Percentiles rank a stretch among this genome's conserved stretches.
phyloP scores from a whole-genome alignment of 441 rosid genomes.

The Jatropha podagrica region DNA sequence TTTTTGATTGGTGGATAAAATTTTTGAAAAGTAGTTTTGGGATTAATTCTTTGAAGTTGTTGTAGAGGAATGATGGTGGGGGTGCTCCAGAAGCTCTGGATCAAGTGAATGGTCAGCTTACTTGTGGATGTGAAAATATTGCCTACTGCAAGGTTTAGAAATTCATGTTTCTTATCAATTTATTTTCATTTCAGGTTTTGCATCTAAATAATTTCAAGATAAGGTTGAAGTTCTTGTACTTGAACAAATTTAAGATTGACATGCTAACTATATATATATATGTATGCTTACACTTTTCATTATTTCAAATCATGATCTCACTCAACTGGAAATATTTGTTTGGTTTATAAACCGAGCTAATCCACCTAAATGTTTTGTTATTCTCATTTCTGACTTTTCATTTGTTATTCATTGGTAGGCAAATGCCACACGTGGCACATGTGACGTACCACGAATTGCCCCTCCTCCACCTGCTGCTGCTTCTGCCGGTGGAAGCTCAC shows the following conservation, averaged over 20 bases:
- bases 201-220: background rate
- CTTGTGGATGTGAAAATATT: constrained; percentile 78
- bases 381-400: background rate
- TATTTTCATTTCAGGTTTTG: background rate
- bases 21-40: background rate
- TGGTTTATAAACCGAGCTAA: background rate
- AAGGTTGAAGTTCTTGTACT: background rate
- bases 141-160: constrained; percentile 64
- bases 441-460: constrained; percentile 60
- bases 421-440: constrained; percentile 70
- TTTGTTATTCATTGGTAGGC: constrained; percentile 41
- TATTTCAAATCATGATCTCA: background rate
- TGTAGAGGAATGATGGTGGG: constrained; percentile 77
- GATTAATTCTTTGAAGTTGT: background rate
- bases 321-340: background rate
- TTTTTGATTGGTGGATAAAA: background rate
- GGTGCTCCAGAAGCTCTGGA: constrained; percentile 86
- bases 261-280: background rate
- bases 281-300: background rate
- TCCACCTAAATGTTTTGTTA: background rate
- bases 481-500: constrained; percentile 17
- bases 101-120: constrained; percentile 73
- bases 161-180: background rate
- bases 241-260: background rate
- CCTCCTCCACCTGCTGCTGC: constrained; percentile 76